A percentile compares a stretch with the other conserved stretches of the same genome.
Evolutionary conservation across 2,329 filamentous ascomycete species (phyloP).

Genomic region (Talaromyces piceae): DNA sequence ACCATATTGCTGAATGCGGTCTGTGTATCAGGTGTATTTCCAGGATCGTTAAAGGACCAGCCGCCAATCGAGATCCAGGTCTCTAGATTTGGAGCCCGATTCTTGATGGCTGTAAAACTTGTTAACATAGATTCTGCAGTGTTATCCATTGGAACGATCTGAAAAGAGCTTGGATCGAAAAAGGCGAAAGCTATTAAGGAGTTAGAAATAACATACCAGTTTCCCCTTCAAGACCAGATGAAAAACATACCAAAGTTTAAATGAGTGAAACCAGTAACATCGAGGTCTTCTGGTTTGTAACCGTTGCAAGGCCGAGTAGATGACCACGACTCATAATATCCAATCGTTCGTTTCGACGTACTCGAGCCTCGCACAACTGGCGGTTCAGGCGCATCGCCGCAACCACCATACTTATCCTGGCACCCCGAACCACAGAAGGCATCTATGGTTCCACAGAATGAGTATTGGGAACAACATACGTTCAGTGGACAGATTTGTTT

Average conservation of each 20-base stretch:
- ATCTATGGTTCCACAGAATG: conserved; percentile 13
- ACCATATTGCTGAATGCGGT: conserved; percentile 12
- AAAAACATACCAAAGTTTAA: no score
- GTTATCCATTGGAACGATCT: no score
- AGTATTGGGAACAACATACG: conserved; percentile 10
- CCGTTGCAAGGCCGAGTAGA: conserved; percentile 14
- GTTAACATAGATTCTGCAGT: no score
- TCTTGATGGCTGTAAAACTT: conserved; percentile 1
- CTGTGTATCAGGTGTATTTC: background rate
- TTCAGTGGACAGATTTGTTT: conserved; percentile 9
- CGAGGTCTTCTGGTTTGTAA: conserved; percentile 8
- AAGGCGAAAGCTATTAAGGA: conserved; percentile 17
- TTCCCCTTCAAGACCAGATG: no score
- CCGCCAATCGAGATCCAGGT: conserved; percentile 36
- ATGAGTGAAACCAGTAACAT: conserved; percentile 1
- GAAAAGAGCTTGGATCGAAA: no score
- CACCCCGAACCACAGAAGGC: conserved; percentile 14
- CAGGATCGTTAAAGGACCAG: conserved; percentile 30
- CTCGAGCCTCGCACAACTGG: background rate
- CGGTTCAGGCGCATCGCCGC: background rate
- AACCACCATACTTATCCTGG: conserved; percentile 10
- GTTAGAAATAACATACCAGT: conserved; percentile 4
- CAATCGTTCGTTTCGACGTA: background rate
- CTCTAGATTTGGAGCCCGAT: conserved; percentile 27
- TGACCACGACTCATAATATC: background rate